These are phyloP conservation scores for Lentinula edodes DNA, from an alignment of 768 basidiomycete species.

Conservation along the genomic window DNA sequence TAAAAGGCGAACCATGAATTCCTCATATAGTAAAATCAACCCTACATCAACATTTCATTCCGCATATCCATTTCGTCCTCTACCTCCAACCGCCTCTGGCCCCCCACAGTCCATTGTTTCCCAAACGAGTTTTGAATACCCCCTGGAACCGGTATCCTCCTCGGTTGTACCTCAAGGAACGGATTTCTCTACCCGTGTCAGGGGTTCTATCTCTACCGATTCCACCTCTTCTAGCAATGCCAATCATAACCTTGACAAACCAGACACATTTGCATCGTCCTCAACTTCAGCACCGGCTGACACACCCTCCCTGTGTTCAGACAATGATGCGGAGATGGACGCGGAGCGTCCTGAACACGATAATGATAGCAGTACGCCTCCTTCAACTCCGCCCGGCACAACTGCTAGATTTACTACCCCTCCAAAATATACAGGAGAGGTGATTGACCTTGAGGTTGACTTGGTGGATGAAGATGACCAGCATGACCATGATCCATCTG, in stretches of 20 bases:
- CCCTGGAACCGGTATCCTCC: neutral
- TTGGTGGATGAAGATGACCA: slow-evolving; percentile 20
- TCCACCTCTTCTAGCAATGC: slow-evolving; percentile 9
- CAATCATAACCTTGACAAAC: slow-evolving; percentile 12
- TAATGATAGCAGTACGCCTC: slow-evolving; percentile 7
- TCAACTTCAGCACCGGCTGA: slow-evolving; percentile 24
- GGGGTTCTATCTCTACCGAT: slow-evolving; percentile 19
- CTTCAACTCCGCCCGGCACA: slow-evolving; percentile 12
- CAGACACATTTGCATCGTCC: slow-evolving; percentile 13
- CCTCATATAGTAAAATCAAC: slow-evolving; percentile 18
- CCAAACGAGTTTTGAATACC: neutral
- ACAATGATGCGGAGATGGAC: slow-evolving; percentile 53
- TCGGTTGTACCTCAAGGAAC: neutral
- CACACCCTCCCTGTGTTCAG: slow-evolving; percentile 73
- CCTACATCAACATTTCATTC: slow-evolving; percentile 8
- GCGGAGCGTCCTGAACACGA: slow-evolving; percentile 28
- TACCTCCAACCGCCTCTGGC: neutral
- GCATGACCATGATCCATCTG: slow-evolving; percentile 4
- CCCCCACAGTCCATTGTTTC: neutral
- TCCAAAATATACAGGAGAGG: neutral
- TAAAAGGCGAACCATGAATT: slow-evolving; percentile 30
- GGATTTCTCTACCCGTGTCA: slow-evolving; percentile 3
- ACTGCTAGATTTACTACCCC: neutral
- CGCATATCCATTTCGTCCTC: neutral
- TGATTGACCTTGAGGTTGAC: slow-evolving; percentile 27